phyloP scores from a whole-genome alignment of 768 basidiomycete genomes.

The Chalciporus piperatus region DNA sequence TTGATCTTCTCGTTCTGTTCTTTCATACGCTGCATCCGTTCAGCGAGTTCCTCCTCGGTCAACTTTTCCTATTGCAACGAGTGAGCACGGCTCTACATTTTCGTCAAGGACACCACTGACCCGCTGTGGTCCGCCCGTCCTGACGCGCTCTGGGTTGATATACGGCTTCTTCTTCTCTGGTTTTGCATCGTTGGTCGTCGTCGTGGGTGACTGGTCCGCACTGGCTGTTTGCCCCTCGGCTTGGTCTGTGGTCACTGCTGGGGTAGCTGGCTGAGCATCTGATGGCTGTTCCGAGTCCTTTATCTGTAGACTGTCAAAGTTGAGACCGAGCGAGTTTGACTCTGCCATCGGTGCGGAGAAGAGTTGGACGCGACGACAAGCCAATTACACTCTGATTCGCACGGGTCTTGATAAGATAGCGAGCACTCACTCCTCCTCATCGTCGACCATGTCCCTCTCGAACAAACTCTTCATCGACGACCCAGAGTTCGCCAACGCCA shows the following conservation, averaged over 20 bases:
- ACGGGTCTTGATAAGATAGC: constrained; percentile 4
- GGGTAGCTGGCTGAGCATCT: constrained; percentile 8
- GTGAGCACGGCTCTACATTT: not conserved
- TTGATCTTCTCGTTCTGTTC: constrained; percentile 78
- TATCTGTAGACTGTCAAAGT: constrained; percentile 53
- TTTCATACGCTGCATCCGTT: constrained; percentile 66
- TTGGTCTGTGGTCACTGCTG: constrained; percentile 9
- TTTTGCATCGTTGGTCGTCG: constrained; percentile 10
- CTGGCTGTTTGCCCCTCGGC: constrained; percentile 3
- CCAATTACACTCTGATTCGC: not conserved
- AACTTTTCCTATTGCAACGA: constrained; percentile 56
- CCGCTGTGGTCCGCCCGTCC: constrained; percentile 73
- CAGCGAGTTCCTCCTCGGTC: constrained; percentile 62
- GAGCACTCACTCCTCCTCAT: constrained; percentile 1
- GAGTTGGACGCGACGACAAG: not conserved
- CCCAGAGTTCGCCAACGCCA: constrained; percentile 47
- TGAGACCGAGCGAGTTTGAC: constrained; percentile 68
- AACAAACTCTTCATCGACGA: constrained; percentile 94
- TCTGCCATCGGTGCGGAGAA: constrained; percentile 36
- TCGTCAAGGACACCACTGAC: constrained; percentile 35
- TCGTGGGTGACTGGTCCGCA: constrained; percentile 1
- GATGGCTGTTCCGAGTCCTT: constrained; percentile 26
- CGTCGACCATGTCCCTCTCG: constrained; percentile 80
- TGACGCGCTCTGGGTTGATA: constrained; percentile 80
- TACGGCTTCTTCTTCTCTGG: constrained; percentile 69